phyloP scores from a whole-genome alignment of 2,329 filamentous ascomycete genomes.

The Stachybotrys elegans region DNA sequence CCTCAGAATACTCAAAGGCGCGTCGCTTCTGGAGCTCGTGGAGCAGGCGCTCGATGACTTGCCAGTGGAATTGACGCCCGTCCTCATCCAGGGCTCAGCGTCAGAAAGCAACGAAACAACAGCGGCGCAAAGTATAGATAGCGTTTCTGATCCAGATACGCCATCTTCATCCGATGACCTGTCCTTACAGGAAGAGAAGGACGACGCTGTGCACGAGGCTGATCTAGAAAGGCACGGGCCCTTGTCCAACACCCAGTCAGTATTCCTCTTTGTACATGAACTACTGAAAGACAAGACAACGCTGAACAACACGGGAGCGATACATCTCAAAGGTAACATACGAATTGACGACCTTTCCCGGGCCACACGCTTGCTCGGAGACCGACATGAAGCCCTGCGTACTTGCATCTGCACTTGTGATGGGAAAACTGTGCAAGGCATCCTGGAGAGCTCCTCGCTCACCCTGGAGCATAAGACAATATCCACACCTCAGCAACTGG shows the following conservation, averaged over 20 bases:
- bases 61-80: neutral
- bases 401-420: neutral
- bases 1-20: neutral
- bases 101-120: neutral
- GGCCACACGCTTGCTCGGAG: neutral
- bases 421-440: neutral
- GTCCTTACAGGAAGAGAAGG: no score
- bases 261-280: neutral
- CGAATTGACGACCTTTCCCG: neutral
- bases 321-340: neutral
- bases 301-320: neutral
- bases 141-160: neutral
- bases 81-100: neutral
- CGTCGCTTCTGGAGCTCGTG: neutral
- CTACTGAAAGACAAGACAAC: neutral
- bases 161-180: neutral
- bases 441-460: neutral
- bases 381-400: neutral
- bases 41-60: neutral
- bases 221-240: no score
- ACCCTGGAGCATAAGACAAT: neutral
- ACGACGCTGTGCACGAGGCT: neutral
- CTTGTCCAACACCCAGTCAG: neutral
- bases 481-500: no score
- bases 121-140: no score